Conservation (phyloP, 2,329 filamentous ascomycete genomes). For the Byssoonygena ceratinophila region DNA sequence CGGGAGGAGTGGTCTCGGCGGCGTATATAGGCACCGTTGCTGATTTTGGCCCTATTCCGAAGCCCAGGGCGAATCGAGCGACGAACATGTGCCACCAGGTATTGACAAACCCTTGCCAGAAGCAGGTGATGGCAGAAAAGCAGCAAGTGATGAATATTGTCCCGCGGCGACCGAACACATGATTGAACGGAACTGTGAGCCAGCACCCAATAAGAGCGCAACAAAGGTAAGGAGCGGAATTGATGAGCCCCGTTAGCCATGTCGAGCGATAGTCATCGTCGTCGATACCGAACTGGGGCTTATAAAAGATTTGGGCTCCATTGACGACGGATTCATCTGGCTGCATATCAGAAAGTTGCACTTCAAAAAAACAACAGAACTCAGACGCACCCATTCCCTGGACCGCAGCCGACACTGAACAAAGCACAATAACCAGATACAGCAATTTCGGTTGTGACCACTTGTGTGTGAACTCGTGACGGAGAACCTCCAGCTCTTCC, state of each 20-base stretch:
- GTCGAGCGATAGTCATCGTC: slow-evolving; percentile 38
- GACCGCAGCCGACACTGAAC: slow-evolving; percentile 58
- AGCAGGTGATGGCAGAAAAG: slow-evolving; percentile 48
- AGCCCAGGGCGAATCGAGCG: slow-evolving; percentile 61
- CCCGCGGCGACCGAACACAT: slow-evolving; percentile 57
- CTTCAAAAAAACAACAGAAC: background rate
- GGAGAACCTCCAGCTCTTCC: slow-evolving; percentile 48
- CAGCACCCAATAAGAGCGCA: slow-evolving; percentile 62
- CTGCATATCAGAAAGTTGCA: slow-evolving; percentile 11
- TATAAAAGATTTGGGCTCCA: slow-evolving; percentile 57
- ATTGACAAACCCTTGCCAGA: slow-evolving; percentile 55
- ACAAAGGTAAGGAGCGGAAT: slow-evolving; percentile 49
- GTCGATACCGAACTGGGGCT: slow-evolving; percentile 50
- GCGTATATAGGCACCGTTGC: slow-evolving; percentile 67
- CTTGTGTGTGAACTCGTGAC: slow-evolving; percentile 52
- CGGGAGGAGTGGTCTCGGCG: slow-evolving; percentile 60
- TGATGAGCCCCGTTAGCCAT: slow-evolving; percentile 54
- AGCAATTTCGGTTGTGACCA: slow-evolving; percentile 59
- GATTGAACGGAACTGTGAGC: slow-evolving; percentile 63
- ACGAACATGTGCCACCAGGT: slow-evolving; percentile 62
- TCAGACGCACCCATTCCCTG: slow-evolving; percentile 51
- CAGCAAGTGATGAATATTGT: slow-evolving; percentile 68
- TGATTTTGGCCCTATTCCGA: slow-evolving; percentile 67
- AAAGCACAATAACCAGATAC: slow-evolving; percentile 56
- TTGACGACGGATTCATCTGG: slow-evolving; percentile 58